Percentiles rank a stretch among this genome's conserved stretches.
Evolutionary conservation across 2,329 filamentous ascomycete species (phyloP).

Genomic region (Paracorniculantispora psalliotae): DNA sequence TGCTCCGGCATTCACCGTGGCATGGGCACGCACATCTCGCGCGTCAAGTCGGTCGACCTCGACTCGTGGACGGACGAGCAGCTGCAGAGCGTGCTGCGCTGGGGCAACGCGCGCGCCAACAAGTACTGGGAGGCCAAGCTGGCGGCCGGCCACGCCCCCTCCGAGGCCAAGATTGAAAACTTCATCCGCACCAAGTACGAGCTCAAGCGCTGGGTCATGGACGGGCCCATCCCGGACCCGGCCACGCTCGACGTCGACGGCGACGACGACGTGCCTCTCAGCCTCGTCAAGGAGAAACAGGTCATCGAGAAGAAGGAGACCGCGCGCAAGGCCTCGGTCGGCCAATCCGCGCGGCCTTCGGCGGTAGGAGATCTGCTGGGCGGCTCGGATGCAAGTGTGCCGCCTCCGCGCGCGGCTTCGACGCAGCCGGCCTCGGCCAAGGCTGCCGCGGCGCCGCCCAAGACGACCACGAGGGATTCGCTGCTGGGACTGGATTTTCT

Average conservation of each 20-base stretch:
- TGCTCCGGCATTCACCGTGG: slow-evolving; percentile 98
- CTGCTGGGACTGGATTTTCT: slow-evolving; percentile 91
- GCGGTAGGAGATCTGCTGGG: slow-evolving; percentile 77
- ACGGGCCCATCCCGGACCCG: slow-evolving; percentile 91
- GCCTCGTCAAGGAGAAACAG: slow-evolving; percentile 62
- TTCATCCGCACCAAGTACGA: slow-evolving; percentile 99
- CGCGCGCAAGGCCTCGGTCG: slow-evolving; percentile 52
- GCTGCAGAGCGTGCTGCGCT: slow-evolving; percentile 85
- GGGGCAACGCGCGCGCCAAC: slow-evolving; percentile 95
- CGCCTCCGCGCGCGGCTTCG: slow-evolving; percentile 67
- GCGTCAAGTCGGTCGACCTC: slow-evolving; percentile 96
- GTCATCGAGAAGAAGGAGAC: slow-evolving; percentile 54
- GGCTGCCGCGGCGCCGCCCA: slow-evolving; percentile 54
- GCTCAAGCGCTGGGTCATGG: slow-evolving; percentile 99
- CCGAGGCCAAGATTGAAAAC: slow-evolving; percentile 98
- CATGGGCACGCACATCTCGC: slow-evolving; percentile 98
- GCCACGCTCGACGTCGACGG: slow-evolving; percentile 75
- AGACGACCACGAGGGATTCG: slow-evolving; percentile 77
- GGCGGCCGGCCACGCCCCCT: slow-evolving; percentile 83
- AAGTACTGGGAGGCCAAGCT: slow-evolving; percentile 99
- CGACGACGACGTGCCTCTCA: slow-evolving; percentile 72
- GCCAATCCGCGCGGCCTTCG: slow-evolving; percentile 35
- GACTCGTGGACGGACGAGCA: slow-evolving; percentile 99
- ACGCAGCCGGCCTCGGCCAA: slow-evolving; percentile 59
- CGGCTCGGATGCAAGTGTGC: slow-evolving; percentile 54